Conservation (phyloP, 768 basidiomycete genomes). For the Termitomyces sp. region DNA sequence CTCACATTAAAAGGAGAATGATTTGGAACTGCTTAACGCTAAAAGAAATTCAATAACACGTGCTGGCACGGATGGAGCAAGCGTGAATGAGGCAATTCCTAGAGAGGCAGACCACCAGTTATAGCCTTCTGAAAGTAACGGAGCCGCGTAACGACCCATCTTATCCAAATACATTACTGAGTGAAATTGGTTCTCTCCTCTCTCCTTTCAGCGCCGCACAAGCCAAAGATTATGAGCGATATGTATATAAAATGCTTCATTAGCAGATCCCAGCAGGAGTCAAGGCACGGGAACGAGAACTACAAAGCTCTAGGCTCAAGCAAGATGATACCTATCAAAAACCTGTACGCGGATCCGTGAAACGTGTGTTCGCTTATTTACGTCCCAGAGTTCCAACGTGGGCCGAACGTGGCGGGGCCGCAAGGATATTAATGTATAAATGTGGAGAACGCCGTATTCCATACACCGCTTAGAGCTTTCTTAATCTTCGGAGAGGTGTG, state of each 20-base stretch:
- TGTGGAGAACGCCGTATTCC: background rate
- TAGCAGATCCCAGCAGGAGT: background rate
- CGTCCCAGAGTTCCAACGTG: slow-evolving; percentile 5
- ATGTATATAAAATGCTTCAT: background rate
- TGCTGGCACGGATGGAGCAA: background rate
- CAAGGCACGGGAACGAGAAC: background rate
- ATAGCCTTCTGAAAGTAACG: background rate
- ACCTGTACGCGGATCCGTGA: background rate
- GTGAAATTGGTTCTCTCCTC: background rate
- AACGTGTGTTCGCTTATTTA: slow-evolving; percentile 6
- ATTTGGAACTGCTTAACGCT: background rate
- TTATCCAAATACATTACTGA: background rate
- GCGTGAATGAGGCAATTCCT: background rate
- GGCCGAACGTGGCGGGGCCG: background rate
- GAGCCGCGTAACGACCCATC: background rate
- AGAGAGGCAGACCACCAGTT: background rate
- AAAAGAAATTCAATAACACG: too few species aligned
- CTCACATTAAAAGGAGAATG: background rate
- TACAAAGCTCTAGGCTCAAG: too few species aligned
- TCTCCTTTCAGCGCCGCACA: background rate
- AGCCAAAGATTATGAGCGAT: background rate
- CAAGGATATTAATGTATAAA: slow-evolving; percentile 3
- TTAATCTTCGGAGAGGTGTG: background rate
- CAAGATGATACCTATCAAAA: background rate
- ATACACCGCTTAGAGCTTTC: background rate